Evolutionary conservation across 148 eudicot species (phyloP), one percentile per base, ranked within the genome.

Genomic region (Cornus controversa): DNA sequence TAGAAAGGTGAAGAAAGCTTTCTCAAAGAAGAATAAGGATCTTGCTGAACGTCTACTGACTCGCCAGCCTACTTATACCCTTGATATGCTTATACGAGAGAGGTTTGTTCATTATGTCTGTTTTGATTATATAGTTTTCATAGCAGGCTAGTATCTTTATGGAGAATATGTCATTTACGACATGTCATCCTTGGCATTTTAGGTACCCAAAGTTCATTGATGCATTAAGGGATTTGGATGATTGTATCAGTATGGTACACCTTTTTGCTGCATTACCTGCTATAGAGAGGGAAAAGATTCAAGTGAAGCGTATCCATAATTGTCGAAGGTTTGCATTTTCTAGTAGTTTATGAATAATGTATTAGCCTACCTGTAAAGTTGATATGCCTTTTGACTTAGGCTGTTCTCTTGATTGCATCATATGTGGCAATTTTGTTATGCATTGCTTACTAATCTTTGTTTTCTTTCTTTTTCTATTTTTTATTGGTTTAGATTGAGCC

Each of bases 161-260:
- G 24, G 23, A 16, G 65, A 28, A 3, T 14, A 50, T 85, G 66
- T 24, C 27, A 13, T 27, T 16, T 67, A 18, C 16, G 68, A 25
- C 65, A 25, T 20, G 57, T 27, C 45, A 18, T 72, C 54, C 66
- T 67, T 73, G 75, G 66, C 16, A 16, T 47, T 83, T 58, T 79
- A 96, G 99, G 93, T 96, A 93, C 75, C 99, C 99, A 1, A 87
- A 88, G 80, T 91, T 93, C 77, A 82, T 91, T 87, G 99, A 96
- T 78, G 98, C 98, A 2, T 82, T 96, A 67, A 85, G 99, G 73
- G 99, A 96, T 86, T 75, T 96, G 77, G 99, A 96, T 81, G 99
- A 96, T 72, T 88, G 94, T 76, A 92, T 96, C 27, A 83, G 91
- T 6, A 96, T 91, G 98, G 90, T 93, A n/a, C 98, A 93, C 78